Evolutionary conservation across 176 grass and related monocot species (phyloP).

Genomic region (Carex myosuroides): DNA sequence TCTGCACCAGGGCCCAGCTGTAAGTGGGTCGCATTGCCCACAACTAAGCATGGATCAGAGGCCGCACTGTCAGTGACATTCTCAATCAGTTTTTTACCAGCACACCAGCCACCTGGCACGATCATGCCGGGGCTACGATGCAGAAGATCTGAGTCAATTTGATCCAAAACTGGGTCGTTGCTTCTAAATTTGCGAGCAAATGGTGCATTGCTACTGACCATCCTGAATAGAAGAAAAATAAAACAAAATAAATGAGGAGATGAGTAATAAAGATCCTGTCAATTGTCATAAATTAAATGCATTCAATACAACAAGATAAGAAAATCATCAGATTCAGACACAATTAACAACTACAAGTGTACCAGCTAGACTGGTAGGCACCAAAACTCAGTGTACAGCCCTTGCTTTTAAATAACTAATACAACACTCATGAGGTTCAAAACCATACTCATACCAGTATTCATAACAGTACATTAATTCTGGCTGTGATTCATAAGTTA

Average conservation of each 20-base stretch:
- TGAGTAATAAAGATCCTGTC: background rate
- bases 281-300: background rate
- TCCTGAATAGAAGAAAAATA: constrained; percentile 9
- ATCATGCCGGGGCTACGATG: constrained; percentile 20
- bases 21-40: constrained; percentile 25
- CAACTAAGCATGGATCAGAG: constrained; percentile 35
- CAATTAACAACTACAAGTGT: background rate
- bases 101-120: constrained; percentile 61
- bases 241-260: background rate
- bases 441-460: background rate
- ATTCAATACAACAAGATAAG: background rate
- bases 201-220: constrained; percentile 56
- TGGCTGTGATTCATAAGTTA: background rate
- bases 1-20: constrained; percentile 38
- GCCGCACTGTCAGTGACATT: background rate
- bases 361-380: background rate
- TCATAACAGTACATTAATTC: background rate
- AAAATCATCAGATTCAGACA: background rate
- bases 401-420: background rate
- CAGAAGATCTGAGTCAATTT: constrained; percentile 56
- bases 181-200: constrained; percentile 72
- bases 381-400: background rate
- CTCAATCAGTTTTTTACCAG: background rate
- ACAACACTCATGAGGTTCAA: background rate
- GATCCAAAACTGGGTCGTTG: constrained; percentile 48